These are phyloP conservation scores for Penicillium soppii DNA, from an alignment of 495 filamentous ascomycete genomes.

Conservation along the genomic window DNA sequence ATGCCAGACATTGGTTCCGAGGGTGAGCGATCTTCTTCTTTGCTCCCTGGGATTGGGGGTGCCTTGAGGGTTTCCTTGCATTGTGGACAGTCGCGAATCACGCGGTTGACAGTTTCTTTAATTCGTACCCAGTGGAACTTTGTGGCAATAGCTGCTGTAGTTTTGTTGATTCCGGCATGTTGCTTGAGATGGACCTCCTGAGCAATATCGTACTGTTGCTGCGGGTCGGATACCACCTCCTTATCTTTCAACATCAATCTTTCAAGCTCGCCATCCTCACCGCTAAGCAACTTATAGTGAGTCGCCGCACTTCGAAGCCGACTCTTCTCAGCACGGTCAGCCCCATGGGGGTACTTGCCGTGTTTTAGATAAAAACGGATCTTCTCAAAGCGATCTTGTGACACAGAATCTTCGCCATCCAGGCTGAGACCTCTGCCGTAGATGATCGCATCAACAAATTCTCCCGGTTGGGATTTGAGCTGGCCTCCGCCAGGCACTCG, in stretches of 20 bases:
- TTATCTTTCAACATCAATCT: constrained; percentile 96
- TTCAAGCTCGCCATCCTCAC: constrained; percentile 56
- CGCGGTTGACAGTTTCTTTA: constrained; percentile 93
- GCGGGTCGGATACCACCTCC: constrained; percentile 90
- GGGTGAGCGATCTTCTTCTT: constrained; percentile 26
- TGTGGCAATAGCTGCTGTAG: constrained; percentile 89
- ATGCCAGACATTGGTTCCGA: constrained; percentile 19
- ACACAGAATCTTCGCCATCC: constrained; percentile 82
- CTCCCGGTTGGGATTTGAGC: constrained; percentile 75
- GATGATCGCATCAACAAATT: constrained; percentile 91
- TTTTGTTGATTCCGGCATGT: constrained; percentile 98
- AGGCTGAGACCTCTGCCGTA: constrained; percentile 84
- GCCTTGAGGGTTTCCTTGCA: constrained; percentile 80
- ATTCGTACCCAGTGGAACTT: constrained; percentile 98
- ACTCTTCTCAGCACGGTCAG: constrained; percentile 93
- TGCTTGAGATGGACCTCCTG: constrained; percentile 66
- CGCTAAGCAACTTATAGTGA: constrained; percentile 77
- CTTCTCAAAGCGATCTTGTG: constrained; percentile 97
- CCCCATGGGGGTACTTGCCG: constrained; percentile 87
- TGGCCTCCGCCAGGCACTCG: constrained; percentile 85
- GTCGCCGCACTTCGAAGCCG: constrained; percentile 89
- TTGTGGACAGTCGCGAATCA: constrained; percentile 87
- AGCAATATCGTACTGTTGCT: constrained; percentile 90
- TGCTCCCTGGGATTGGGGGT: constrained; percentile 34
- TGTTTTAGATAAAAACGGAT: constrained; percentile 96